A percentile compares a stretch with the other conserved stretches of the same genome.
Evolutionary conservation across 2,329 filamentous ascomycete species (phyloP).

Genomic region (Nigrospora osmanthi): DNA sequence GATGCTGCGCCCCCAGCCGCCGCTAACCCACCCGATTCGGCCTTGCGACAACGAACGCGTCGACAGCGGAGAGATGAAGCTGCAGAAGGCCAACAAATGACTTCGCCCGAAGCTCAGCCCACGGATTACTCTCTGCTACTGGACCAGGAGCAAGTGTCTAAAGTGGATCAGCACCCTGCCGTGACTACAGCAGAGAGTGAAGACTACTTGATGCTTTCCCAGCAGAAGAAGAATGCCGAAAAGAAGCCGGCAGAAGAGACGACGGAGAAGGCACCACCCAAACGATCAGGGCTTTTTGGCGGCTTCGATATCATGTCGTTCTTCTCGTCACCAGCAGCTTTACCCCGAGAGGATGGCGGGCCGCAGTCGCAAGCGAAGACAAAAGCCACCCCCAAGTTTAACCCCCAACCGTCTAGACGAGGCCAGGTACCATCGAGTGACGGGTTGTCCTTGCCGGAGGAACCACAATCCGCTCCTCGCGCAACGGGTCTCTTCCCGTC

Average conservation of each 20-base stretch:
- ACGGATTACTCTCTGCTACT: no score
- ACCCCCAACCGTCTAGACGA: constrained; percentile 6
- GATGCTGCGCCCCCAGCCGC: no score
- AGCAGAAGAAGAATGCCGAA: background rate
- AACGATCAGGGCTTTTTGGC: constrained; percentile 17
- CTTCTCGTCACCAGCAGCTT: constrained; percentile 46
- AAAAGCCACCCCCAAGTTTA: no score
- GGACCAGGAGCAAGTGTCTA: no score
- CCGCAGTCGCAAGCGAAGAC: background rate
- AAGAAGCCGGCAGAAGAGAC: constrained; percentile 9
- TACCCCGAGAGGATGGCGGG: constrained; percentile 17
- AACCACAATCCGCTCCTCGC: constrained; percentile 17
- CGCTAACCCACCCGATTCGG: no score
- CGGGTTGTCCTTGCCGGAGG: constrained; percentile 12
- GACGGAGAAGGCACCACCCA: background rate
- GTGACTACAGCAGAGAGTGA: background rate
- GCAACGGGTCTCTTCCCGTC: constrained; percentile 21
- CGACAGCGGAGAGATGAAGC: no score
- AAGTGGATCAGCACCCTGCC: no score
- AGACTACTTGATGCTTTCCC: background rate
- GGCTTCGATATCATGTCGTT: constrained; percentile 43
- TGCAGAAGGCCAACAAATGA: no score
- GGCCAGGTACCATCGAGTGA: constrained; percentile 10
- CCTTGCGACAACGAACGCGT: no score
- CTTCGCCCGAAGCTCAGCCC: no score